Conservation (phyloP, 345 rosid species). For the Arabidopsis thaliana region DNA sequence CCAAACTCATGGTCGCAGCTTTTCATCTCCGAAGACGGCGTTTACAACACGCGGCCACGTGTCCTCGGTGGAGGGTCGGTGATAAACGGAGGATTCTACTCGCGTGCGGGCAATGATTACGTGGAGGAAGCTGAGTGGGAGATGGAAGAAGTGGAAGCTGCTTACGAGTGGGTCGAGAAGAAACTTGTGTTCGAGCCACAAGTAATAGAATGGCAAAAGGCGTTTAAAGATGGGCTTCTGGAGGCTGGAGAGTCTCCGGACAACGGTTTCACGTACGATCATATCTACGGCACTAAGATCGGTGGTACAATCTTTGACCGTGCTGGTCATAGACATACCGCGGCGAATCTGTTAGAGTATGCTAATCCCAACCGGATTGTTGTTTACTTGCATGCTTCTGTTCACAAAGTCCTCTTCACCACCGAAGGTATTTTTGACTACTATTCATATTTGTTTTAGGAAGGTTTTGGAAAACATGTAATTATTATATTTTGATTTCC, state of each 20-base stretch:
- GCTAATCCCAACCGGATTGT: constrained; percentile 51
- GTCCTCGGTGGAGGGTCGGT: constrained; percentile 79
- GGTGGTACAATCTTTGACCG: constrained; percentile 74
- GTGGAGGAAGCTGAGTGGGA: constrained; percentile 54
- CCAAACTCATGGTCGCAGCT: constrained; percentile 56
- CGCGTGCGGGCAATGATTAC: constrained; percentile 49
- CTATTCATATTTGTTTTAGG: too few relatives aligned
- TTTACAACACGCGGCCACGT: constrained; percentile 61
- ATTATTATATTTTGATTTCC: too few relatives aligned
- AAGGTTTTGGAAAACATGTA: too few relatives aligned
- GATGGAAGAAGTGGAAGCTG: constrained; percentile 46
- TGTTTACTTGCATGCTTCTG: constrained; percentile 70
- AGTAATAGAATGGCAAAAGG: constrained; percentile 60
- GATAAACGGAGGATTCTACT: constrained; percentile 72
- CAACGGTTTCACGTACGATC: constrained; percentile 67
- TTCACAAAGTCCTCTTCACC: constrained; percentile 57
- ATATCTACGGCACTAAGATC: constrained; percentile 65
- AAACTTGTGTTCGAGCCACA: constrained; percentile 58
- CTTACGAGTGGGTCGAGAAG: constrained; percentile 71
- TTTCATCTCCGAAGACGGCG: constrained; percentile 72
- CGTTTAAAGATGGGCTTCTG: constrained; percentile 46
- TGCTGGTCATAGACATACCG: constrained; percentile 69
- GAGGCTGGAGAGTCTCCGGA: constrained; percentile 69
- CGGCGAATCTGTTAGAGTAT: constrained; percentile 71
- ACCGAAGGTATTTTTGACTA: constrained; percentile 39